Base-by-base conservation (phyloP, 306 rosid genomes). In the Fagus crenata region DNA sequence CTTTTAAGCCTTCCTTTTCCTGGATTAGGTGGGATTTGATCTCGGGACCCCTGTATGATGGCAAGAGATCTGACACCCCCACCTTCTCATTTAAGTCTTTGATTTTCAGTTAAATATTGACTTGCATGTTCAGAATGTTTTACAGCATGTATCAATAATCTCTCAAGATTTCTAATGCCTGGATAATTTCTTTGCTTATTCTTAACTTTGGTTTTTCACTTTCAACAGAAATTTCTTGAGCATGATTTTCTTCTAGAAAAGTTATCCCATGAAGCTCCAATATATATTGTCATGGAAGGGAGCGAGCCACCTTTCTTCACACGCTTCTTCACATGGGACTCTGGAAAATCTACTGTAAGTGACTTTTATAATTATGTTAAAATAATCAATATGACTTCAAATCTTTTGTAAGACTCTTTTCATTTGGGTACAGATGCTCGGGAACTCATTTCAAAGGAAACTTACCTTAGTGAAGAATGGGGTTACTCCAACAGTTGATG, bases 231-330 rank as follows among this genome's bases (percentile, higher is more conserved):
- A 88, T 96, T 91, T 84, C 89, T 96, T 67, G 94, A 91, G 89
- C 79, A 36, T 51, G 99, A 96, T 85, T 91, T 96, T 85, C 93
- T 91, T 41, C 81, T 96, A 76, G 96, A 93, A 83, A 73, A 80
- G 11, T 68, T 96, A 88, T 91, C 98, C 76, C 85, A 67, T 77
- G 86, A 81, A 77, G 87, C 98, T 82, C 93, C 98, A 41, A 83
- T 96, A 77, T 92, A 80, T 83, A 72, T 93, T 14, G 78, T 89
- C 85, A 87, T 86, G 90, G 99, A 96, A 91, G 93, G 96, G 17
- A 91, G 92, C 61, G 99, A 96, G 81, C 99, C 99, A 39, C 85
- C 90, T 83, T 96, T 96, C 89, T 96, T 92, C 90, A 93, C 96
- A n/a, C 93, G 91, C 82, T 96, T 96, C 90, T 96, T 92, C 80